These are phyloP conservation scores for Ceratopteris richardii DNA, from an alignment of 75 land plant species.

Conservation along the genomic window DNA sequence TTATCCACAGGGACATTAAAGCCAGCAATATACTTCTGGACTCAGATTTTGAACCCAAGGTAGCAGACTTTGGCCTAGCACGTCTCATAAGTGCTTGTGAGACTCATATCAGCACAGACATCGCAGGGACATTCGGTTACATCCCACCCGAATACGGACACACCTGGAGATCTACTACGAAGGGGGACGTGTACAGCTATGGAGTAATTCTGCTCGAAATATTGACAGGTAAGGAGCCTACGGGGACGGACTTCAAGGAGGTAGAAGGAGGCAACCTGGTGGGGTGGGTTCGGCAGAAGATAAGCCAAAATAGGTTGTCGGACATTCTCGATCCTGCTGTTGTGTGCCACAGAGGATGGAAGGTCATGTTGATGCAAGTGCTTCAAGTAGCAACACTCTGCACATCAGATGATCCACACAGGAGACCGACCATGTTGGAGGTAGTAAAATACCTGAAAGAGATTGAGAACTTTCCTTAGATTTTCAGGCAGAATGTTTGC, in stretches of 20 bases:
- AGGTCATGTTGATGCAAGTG: conserved; percentile 28
- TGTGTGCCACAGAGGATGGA: conserved; percentile 27
- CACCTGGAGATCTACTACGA: conserved; percentile 32
- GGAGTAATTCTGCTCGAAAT: conserved; percentile 39
- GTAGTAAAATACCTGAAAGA: conserved; percentile 34
- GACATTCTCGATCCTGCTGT: conserved; percentile 23
- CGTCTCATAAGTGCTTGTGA: conserved; percentile 38
- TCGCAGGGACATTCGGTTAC: conserved; percentile 41
- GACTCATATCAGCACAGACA: conserved; percentile 40
- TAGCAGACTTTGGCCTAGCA: conserved; percentile 41
- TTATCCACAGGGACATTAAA: conserved; percentile 94
- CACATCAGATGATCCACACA: conserved; percentile 30
- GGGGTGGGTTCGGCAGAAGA: conserved; percentile 39
- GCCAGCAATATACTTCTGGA: conserved; percentile 82
- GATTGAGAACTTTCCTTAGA: conserved; percentile 12
- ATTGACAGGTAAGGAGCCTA: conserved; percentile 43
- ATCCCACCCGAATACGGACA: conserved; percentile 44
- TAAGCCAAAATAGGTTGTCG: conserved; percentile 13
- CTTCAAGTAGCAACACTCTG: conserved; percentile 33
- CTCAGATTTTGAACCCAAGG: conserved; percentile 77
- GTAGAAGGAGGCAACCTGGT: conserved; percentile 33
- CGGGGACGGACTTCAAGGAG: conserved; percentile 29
- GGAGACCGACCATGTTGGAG: conserved; percentile 38
- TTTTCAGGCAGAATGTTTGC: too few species aligned
- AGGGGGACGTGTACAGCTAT: conserved; percentile 40